phyloP scores from a whole-genome alignment of 805 yeast genomes.

The Saturnispora galanensis region DNA sequence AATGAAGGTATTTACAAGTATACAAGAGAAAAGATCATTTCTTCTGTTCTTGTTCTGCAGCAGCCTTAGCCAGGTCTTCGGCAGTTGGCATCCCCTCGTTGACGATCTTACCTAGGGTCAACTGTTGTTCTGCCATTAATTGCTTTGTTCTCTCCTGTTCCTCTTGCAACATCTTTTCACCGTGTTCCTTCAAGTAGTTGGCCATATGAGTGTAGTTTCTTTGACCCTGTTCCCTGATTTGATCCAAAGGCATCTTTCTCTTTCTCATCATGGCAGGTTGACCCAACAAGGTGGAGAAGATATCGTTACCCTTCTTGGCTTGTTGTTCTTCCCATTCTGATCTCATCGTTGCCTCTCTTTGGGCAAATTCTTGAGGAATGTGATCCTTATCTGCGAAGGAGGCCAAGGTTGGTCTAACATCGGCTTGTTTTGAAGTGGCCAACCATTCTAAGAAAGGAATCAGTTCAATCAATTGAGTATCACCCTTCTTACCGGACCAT shows the following conservation, averaged over 20 bases:
- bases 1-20: too few species aligned
- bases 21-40: background rate
- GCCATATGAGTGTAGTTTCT: conserved; percentile 76
- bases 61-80: conserved; percentile 43
- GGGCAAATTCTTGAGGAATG: conserved; percentile 69
- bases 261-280: conserved; percentile 33
- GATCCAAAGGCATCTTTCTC: conserved; percentile 80
- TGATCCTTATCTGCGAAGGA: conserved; percentile 59
- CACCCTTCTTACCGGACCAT: conserved; percentile 74
- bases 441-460: conserved; percentile 92
- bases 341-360: conserved; percentile 70
- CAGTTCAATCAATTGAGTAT: conserved; percentile 67
- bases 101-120: conserved; percentile 75
- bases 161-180: conserved; percentile 66
- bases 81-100: conserved; percentile 76
- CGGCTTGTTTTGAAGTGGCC: conserved; percentile 75
- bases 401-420: conserved; percentile 79
- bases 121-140: conserved; percentile 70
- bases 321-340: conserved; percentile 54
- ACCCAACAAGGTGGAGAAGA: conserved; percentile 42
- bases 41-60: conserved; percentile 17
- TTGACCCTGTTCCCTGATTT: conserved; percentile 87
- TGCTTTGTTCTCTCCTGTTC: conserved; percentile 75
- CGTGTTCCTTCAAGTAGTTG: conserved; percentile 47
- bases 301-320: conserved; percentile 18